Conservation (phyloP, 331 rosid species). For the Telfairia occidentalis region DNA sequence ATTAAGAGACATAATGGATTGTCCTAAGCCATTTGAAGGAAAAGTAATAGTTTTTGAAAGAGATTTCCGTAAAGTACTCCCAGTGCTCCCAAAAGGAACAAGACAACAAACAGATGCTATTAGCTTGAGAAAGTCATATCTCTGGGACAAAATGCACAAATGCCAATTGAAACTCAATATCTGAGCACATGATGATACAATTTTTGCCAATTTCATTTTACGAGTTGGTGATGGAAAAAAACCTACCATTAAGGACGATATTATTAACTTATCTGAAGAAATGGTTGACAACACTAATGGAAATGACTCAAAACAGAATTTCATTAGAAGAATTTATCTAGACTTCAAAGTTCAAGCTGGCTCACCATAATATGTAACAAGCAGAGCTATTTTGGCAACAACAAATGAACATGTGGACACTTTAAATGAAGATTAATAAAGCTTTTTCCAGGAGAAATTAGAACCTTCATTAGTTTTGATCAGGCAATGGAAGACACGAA, state of each 20-base stretch:
- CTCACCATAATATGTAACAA: too few species aligned
- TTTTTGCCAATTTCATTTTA: too few species aligned
- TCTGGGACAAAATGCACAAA: neutral
- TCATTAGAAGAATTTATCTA: too few species aligned
- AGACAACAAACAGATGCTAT: neutral
- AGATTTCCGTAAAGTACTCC: neutral
- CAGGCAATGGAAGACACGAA: too few species aligned
- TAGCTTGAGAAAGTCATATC: neutral
- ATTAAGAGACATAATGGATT: neutral
- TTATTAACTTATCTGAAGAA: neutral
- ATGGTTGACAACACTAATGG: too few species aligned
- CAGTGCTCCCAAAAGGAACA: neutral
- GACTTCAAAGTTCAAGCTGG: too few species aligned
- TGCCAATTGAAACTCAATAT: neutral
- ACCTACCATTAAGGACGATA: neutral
- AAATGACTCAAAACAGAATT: too few species aligned
- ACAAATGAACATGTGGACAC: too few species aligned
- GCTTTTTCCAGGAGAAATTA: neutral
- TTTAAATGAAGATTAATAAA: neutral
- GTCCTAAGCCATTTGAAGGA: neutral
- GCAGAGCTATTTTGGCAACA: too few species aligned
- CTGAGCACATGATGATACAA: too few species aligned
- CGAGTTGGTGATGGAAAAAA: too few species aligned
- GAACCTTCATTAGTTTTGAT: too few species aligned
- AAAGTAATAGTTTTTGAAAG: neutral